Conservation (phyloP, 2,329 filamentous ascomycete species). For the Alternaria triticimaculans region DNA sequence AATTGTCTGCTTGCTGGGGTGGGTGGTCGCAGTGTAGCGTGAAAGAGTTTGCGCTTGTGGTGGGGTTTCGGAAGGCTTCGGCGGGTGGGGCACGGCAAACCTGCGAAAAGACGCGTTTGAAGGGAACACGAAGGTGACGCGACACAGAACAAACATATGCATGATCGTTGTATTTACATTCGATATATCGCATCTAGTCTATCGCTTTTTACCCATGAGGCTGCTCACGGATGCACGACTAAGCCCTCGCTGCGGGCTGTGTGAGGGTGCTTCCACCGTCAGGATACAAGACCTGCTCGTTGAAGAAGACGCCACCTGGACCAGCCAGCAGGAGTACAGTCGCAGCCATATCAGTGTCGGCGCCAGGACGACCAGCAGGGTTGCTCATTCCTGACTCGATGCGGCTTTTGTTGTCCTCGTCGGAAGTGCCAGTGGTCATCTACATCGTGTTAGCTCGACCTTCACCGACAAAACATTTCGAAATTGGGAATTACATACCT, state of each 20-base stretch:
- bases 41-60: conserved; percentile 9
- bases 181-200: not conserved
- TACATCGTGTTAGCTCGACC: conserved; percentile 23
- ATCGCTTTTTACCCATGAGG: not conserved
- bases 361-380: conserved; percentile 46
- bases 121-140: not conserved
- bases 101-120: not conserved
- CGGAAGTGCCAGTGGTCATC: conserved; percentile 58
- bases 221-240: conserved; percentile 58
- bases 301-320: conserved; percentile 59
- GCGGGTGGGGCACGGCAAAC: not conserved
- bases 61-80: conserved; percentile 11
- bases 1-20: not conserved
- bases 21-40: not conserved
- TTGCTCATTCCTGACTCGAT: conserved; percentile 53
- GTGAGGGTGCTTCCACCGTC: conserved; percentile 49
- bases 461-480: too few relatives aligned
- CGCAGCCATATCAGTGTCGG: conserved; percentile 52
- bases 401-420: conserved; percentile 56
- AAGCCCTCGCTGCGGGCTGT: conserved; percentile 17
- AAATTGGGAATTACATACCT: conserved; percentile 33
- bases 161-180: not conserved
- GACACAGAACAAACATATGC: not conserved
- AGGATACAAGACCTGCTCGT: conserved; percentile 61
- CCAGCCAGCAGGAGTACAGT: conserved; percentile 59